Conservation (phyloP, 352 stramenopile species). For the Phytophthora rubi region DNA sequence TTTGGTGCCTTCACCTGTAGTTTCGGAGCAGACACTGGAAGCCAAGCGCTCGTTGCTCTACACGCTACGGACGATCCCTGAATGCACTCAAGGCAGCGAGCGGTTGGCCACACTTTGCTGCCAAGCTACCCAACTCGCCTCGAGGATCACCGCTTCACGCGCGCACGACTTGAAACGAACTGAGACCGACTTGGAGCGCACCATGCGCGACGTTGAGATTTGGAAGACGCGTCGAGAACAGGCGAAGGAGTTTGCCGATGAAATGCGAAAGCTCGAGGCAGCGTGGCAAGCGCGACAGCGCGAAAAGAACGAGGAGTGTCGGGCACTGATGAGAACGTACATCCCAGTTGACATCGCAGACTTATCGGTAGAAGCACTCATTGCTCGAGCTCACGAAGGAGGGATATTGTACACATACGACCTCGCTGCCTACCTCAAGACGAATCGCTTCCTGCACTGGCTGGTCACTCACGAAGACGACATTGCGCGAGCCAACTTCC, state of each 20-base stretch:
- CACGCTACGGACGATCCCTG: slow-evolving; percentile 41
- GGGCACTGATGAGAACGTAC: slow-evolving; percentile 51
- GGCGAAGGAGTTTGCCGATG: slow-evolving; percentile 58
- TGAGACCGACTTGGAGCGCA: slow-evolving; percentile 58
- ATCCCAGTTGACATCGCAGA: slow-evolving; percentile 66
- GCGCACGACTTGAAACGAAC: slow-evolving; percentile 59
- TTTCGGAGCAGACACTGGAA: slow-evolving; percentile 28
- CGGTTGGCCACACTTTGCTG: slow-evolving; percentile 53
- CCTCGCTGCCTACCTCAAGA: slow-evolving; percentile 78
- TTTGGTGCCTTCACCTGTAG: slow-evolving; percentile 11
- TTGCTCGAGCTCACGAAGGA: slow-evolving; percentile 44
- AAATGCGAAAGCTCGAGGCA: slow-evolving; percentile 59
- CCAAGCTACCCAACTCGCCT: slow-evolving; percentile 47
- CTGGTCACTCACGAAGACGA: slow-evolving; percentile 78
- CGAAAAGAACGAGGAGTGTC: slow-evolving; percentile 46
- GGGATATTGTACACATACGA: slow-evolving; percentile 78
- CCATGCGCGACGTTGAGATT: slow-evolving; percentile 66
- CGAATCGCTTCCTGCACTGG: slow-evolving; percentile 81
- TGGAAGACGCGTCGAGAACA: slow-evolving; percentile 68
- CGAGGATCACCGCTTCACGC: slow-evolving; percentile 55
- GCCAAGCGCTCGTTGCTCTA: slow-evolving; percentile 29
- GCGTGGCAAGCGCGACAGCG: slow-evolving; percentile 52
- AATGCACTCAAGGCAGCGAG: slow-evolving; percentile 58
- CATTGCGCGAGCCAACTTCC: slow-evolving; percentile 72
- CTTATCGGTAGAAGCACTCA: slow-evolving; percentile 59